Conservation (phyloP, 345 rosid species). For the Erysimum cheiranthoides region DNA sequence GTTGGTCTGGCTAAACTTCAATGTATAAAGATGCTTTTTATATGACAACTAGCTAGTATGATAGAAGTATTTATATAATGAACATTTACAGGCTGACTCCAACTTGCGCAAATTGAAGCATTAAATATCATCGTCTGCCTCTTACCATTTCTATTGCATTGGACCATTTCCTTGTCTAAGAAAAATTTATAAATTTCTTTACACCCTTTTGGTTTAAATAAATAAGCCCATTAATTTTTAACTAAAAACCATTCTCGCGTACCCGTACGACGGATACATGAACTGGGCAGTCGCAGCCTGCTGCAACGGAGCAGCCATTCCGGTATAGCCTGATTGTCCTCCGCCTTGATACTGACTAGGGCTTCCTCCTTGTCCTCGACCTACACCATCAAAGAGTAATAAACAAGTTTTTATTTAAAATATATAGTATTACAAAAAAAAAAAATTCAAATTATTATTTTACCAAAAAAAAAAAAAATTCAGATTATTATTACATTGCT, state of each 20-base stretch:
- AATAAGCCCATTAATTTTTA: neutral
- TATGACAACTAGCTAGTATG: conserved; percentile 34
- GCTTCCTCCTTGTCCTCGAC: conserved; percentile 69
- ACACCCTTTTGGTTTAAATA: conserved; percentile 30
- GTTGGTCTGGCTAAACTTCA: conserved; percentile 32
- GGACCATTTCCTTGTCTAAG: conserved; percentile 46
- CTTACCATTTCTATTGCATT: conserved; percentile 38
- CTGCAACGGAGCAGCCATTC: conserved; percentile 56
- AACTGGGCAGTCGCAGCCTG: conserved; percentile 53
- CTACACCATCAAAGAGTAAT: conserved; percentile 46
- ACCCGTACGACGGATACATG: conserved; percentile 47
- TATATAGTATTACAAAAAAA: neutral
- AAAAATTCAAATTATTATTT: too few relatives aligned
- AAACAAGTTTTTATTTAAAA: neutral
- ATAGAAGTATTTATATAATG: conserved; percentile 21
- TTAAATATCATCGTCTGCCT: conserved; percentile 46
- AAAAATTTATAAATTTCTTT: conserved; percentile 27
- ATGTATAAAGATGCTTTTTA: neutral
- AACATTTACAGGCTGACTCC: conserved; percentile 49
- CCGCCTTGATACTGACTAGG: conserved; percentile 58
- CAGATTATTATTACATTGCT: neutral
- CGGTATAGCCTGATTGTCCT: conserved; percentile 54
- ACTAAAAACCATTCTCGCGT: neutral
- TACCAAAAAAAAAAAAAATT: too few relatives aligned
- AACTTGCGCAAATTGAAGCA: conserved; percentile 47